Percentiles rank a stretch among this genome's conserved stretches.
Evolutionary conservation across 2,329 filamentous ascomycete genomes (phyloP).

Genomic region (Pestalotiopsis sp.): DNA sequence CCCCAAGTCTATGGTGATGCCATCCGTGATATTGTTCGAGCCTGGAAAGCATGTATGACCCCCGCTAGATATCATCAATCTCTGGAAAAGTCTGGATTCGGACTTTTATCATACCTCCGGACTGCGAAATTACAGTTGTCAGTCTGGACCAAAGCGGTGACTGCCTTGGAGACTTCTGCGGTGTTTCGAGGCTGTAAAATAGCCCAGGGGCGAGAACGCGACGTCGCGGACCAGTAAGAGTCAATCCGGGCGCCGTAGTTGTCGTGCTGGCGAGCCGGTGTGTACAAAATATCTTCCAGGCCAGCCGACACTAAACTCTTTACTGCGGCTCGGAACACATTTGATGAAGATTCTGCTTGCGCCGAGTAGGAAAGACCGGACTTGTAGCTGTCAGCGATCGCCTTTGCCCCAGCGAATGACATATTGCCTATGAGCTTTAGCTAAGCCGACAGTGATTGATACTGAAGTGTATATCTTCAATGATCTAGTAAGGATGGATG

Average conservation of each 20-base stretch:
- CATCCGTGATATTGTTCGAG: slow-evolving; percentile 15
- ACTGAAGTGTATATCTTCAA: no score
- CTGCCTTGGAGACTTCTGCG: slow-evolving; percentile 20
- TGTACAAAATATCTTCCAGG: slow-evolving; percentile 13
- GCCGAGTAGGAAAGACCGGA: background rate
- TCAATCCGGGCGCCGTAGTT: slow-evolving; percentile 2
- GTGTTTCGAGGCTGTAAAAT: slow-evolving; percentile 23
- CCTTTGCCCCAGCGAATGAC: background rate
- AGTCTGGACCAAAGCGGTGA: slow-evolving; percentile 17
- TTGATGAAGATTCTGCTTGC: background rate
- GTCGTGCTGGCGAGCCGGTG: slow-evolving; percentile 13
- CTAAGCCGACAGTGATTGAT: no score
- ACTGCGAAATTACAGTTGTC: slow-evolving; percentile 16
- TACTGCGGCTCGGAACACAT: slow-evolving; percentile 10
- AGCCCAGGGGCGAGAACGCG: slow-evolving; percentile 18
- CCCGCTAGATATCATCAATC: background rate
- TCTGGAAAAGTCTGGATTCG: background rate
- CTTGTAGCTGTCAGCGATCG: background rate
- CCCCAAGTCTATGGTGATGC: slow-evolving; percentile 19
- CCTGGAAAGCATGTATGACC: slow-evolving; percentile 15
- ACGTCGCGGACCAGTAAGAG: slow-evolving; percentile 16
- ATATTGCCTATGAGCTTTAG: background rate
- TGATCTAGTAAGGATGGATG: no score
- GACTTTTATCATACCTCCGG: slow-evolving; percentile 16
- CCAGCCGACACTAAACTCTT: slow-evolving; percentile 10